These are phyloP conservation scores for Austroboletus eburneus DNA, from an alignment of 768 basidiomycete genomes.

Conservation along the genomic window DNA sequence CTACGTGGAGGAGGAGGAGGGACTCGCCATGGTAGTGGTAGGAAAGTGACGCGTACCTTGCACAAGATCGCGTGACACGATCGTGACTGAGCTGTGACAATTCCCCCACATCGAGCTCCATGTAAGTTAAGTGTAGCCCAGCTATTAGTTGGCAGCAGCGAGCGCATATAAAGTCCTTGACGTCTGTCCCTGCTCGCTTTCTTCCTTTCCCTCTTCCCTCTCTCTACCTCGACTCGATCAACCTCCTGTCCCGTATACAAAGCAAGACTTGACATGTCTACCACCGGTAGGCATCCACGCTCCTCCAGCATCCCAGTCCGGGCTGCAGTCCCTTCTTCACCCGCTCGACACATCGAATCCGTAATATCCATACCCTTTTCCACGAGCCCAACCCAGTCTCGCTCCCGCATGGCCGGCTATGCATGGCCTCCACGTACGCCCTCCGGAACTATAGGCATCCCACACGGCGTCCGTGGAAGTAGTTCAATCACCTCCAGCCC, in stretches of 20 bases:
- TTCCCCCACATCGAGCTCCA: conserved; percentile 13
- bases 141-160: background rate
- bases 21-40: conserved; percentile 20
- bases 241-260: too few species aligned
- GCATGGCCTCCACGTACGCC: conserved; percentile 27
- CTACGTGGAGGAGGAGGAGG: background rate
- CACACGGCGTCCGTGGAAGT: conserved; percentile 37
- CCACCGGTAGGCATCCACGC: conserved; percentile 44
- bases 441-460: conserved; percentile 34
- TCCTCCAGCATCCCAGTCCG: conserved; percentile 67
- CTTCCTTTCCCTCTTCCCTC: background rate
- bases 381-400: conserved; percentile 33
- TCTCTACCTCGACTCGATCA: too few species aligned
- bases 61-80: conserved; percentile 17
- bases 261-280: too few species aligned
- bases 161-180: conserved; percentile 10
- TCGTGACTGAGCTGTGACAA: conserved; percentile 29
- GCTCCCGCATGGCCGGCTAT: conserved; percentile 37
- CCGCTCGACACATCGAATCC: conserved; percentile 59
- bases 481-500: conserved; percentile 32
- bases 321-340: conserved; percentile 39
- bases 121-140: too few species aligned
- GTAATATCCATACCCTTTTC: conserved; percentile 59
- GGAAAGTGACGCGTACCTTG: conserved; percentile 17
- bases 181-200: background rate